Base-by-base conservation (phyloP, 2,329 filamentous ascomycete genomes). In the Aspergillus nomiae region DNA sequence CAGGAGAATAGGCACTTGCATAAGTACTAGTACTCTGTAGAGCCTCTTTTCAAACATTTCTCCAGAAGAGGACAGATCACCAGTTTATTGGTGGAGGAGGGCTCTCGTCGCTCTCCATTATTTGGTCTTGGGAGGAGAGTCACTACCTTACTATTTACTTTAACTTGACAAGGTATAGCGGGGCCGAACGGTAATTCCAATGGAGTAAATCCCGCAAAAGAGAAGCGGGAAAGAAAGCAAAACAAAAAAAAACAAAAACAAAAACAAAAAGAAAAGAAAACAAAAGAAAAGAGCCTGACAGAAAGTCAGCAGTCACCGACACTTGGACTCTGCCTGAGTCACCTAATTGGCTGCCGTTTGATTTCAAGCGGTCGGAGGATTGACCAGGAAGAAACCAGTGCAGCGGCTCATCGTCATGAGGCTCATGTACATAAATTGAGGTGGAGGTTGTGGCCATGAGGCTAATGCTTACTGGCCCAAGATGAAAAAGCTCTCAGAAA, bases 301-400 rank as follows among this genome's bases (percentile, higher is more conserved):
- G 14, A 0, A 36, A 36, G 34, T 6, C 34, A 36, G 34, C 19
- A 34, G 32, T 55, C 51, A 55, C 51, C 51, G 51, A 55, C 51
- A 55, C 9, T 38, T 38, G 19, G 21, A 55, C 28, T 32, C n/a
- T 21, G 26, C 14, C n/a, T 38, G 34, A 28, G 5, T 9, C n/a
- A 26, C 34, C 11, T 55, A 16, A 60, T 60, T 60, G 58, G 58
- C 41, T 43, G 50, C 10, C 16, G 30, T 19, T 21, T 24, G 28
- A 45, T 45, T 55, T 53, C n/a, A 14, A 55, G 50, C 51, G 59
- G 59, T 56, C 30, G 59, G 59, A 28, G 45, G 2, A 28, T 28
- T 26, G 21, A 61, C 58, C 50, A 57, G 28, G 16, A 38, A 36
- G 19, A 12, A 38, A 16, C 4, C 32, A 36, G 16, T 55, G 32